Evolutionary conservation across 2,329 filamentous ascomycete species (phyloP).

Genomic region (Chaetomium sp.): DNA sequence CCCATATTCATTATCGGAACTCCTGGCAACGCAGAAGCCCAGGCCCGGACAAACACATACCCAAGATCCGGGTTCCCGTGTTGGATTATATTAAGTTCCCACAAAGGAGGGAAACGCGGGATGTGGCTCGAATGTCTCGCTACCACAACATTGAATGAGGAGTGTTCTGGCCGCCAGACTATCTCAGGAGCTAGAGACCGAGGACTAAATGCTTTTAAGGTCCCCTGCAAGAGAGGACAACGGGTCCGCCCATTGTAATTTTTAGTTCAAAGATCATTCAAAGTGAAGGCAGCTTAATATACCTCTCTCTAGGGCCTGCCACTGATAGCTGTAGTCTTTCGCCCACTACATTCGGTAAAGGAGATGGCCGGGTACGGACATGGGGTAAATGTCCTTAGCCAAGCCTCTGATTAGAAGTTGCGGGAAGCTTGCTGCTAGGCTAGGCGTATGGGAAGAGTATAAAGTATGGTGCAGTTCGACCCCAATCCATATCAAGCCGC

Average conservation of each 20-base stretch:
- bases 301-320: not conserved
- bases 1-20: not conserved
- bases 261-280: no score
- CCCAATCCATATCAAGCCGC: conserved; percentile 8
- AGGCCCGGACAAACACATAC: conserved; percentile 13
- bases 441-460: not conserved
- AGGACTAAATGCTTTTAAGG: not conserved
- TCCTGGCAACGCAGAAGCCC: not conserved
- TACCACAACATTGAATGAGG: not conserved
- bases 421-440: not conserved
- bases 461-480: not conserved
- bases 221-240: no score
- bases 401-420: not conserved
- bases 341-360: not conserved
- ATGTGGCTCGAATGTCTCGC: not conserved
- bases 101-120: not conserved
- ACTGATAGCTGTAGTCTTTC: not conserved
- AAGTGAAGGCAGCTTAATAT: not conserved
- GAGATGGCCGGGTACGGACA: not conserved
- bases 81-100: conserved; percentile 29
- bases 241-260: no score
- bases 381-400: not conserved
- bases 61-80: conserved; percentile 32
- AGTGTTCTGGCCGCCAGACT: not conserved
- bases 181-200: not conserved